Conservation (phyloP, 2,329 filamentous ascomycete genomes). For the Plenodomus lindquistii region DNA sequence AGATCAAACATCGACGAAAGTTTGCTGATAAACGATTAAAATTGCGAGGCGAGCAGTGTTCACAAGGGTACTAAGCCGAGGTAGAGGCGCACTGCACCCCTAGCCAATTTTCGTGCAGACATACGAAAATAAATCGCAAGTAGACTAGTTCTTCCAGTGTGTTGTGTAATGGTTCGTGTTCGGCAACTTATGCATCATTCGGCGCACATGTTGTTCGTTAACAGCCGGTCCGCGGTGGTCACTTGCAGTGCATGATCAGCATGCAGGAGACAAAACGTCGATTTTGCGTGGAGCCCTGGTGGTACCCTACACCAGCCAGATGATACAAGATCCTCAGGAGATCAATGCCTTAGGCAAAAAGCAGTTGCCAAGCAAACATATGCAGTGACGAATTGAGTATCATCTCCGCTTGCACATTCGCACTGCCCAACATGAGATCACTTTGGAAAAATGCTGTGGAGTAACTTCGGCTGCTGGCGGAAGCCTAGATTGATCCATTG, state of each 20-base stretch:
- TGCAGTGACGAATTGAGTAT: constrained; percentile 9
- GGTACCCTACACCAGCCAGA: constrained; percentile 8
- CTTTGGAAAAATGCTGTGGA: neutral
- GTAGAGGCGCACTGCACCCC: neutral
- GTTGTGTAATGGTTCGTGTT: constrained; percentile 10
- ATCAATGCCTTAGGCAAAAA: neutral
- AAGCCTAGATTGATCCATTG: neutral
- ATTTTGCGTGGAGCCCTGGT: constrained; percentile 10
- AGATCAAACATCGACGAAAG: constrained; percentile 24
- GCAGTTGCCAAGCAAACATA: neutral
- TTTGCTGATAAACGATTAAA: constrained; percentile 15
- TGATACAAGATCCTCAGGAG: constrained; percentile 2
- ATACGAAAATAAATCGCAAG: neutral
- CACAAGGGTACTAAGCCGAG: constrained; percentile 10
- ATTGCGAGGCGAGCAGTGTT: constrained; percentile 18
- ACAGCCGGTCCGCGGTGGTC: constrained; percentile 19
- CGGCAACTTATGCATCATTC: constrained; percentile 12
- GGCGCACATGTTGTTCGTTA: constrained; percentile 20
- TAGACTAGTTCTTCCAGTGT: neutral
- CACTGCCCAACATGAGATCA: constrained; percentile 1
- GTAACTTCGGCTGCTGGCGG: neutral
- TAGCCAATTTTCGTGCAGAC: neutral
- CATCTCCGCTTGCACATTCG: constrained; percentile 12
- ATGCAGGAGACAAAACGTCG: constrained; percentile 9
- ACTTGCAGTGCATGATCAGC: constrained; percentile 17